A percentile compares a stretch with the other conserved stretches of the same genome.
phyloP scores from a whole-genome alignment of 1,139 yeast genomes.

The Kodamaea sp. region DNA sequence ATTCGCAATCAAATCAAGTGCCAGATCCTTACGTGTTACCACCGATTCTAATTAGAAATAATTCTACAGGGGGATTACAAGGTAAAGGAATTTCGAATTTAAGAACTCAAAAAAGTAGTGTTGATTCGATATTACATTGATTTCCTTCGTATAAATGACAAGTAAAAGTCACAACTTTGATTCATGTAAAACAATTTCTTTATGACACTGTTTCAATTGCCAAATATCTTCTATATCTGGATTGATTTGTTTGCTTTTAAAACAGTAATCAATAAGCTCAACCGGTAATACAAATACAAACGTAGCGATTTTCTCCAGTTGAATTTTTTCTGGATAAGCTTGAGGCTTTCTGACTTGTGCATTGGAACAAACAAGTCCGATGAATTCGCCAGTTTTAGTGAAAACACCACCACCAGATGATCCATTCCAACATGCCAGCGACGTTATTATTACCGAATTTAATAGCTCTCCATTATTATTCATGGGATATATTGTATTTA shows the following conservation, averaged over 20 bases:
- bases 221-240: conserved; percentile 12
- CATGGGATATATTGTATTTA: conserved; percentile 26
- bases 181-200: conserved; percentile 11
- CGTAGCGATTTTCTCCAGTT: conserved; percentile 13
- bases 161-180: conserved; percentile 15
- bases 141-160: no score
- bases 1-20: neutral
- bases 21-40: conserved; percentile 9
- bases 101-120: conserved; percentile 1
- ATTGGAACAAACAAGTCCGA: conserved; percentile 64
- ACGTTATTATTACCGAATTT: conserved; percentile 42
- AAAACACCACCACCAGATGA: conserved; percentile 69
- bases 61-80: neutral
- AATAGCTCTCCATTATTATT: conserved; percentile 16
- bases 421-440: conserved; percentile 74
- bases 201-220: conserved; percentile 14
- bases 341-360: conserved; percentile 32
- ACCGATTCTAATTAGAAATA: conserved; percentile 4
- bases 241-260: conserved; percentile 4
- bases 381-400: conserved; percentile 26
- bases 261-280: conserved; percentile 14
- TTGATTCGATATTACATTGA: neutral
- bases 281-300: conserved; percentile 15
- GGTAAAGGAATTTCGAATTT: conserved; percentile 3
- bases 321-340: conserved; percentile 1